Percentiles rank a stretch among this genome's conserved stretches.
These are phyloP conservation scores for Russula compacta DNA, from an alignment of 768 basidiomycete genomes.

Conservation along the genomic window DNA sequence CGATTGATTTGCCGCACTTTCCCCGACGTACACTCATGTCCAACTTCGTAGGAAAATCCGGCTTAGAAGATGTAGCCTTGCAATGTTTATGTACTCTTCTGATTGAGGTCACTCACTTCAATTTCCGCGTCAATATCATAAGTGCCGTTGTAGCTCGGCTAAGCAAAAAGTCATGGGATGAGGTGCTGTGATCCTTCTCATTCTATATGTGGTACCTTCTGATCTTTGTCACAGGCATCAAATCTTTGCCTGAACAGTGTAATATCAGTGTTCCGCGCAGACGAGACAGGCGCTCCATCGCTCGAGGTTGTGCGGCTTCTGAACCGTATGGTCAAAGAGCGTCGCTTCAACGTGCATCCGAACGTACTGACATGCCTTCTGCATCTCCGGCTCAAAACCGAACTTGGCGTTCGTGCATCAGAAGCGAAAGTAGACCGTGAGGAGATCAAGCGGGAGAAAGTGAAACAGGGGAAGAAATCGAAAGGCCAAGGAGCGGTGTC, in stretches of 20 bases:
- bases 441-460: conserved; percentile 25
- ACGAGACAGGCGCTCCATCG: conserved; percentile 72
- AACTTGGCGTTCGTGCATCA: conserved; percentile 74
- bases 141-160: conserved; percentile 73
- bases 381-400: conserved; percentile 77
- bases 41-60: conserved; percentile 43
- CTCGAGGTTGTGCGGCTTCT: conserved; percentile 84
- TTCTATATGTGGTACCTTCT: conserved; percentile 15
- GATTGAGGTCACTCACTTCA: conserved; percentile 86
- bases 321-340: conserved; percentile 94
- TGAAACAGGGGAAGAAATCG: conserved; percentile 35
- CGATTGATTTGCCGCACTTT: conserved; percentile 12
- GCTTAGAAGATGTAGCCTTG: conserved; percentile 59
- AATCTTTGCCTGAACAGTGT: conserved; percentile 78
- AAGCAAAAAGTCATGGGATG: conserved; percentile 83
- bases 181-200: conserved; percentile 40
- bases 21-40: background rate
- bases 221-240: conserved; percentile 49
- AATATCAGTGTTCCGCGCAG: conserved; percentile 73
- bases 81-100: conserved; percentile 84
- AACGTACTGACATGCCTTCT: conserved; percentile 79
- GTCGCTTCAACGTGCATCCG: conserved; percentile 81
- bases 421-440: conserved; percentile 54
- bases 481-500: conserved; percentile 33
- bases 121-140: conserved; percentile 91